Base-by-base conservation (phyloP, 2,329 filamentous ascomycete species). In the Cladosporium sp. region DNA sequence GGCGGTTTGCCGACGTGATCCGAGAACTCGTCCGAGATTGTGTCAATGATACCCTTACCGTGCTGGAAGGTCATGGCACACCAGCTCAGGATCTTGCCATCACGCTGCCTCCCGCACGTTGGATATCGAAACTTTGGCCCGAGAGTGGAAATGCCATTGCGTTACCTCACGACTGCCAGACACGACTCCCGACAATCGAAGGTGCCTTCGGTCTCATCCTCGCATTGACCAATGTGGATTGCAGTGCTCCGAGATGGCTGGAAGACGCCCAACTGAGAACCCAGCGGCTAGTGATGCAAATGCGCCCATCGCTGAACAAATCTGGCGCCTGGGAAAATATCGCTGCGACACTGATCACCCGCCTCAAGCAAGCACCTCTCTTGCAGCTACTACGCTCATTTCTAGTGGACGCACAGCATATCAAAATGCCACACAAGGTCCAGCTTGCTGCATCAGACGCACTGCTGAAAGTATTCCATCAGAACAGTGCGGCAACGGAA, bases 11-110 rank as follows among this genome's bases (percentile, higher is more conserved):
- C 34, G 56, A 58, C 31, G 57, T 59, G 9, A 45, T 74, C 14
- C 55, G 67, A 42, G 58, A 66, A n/a, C 54, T 74, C 6, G 69
- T 73, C 44, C 66, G 66, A 46, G 70, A 71, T 13, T 71, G 67
- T 51, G 63, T 74, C 32, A 67, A 73, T 45, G 66, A 75, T 58
- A 69, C 77, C 11, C 49, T 78, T 11, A 60, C 59, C 50, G 68
- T 70, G 13, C 58, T 79, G 37, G 73, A 77, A 53, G 55, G 54
- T 33, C 51, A 60, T 2, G 49, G 56, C 34, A 43, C 58, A 8
- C 40, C 37, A 14, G 18, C 31, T 14, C 32, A 28, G 19, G 19
- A 16, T 7, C 63, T 71, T 38, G 60, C 57, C 14, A 46, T 71
- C 13, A 58, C 56, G 13, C 51, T 76, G 14, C 74, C 74, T 18